These are phyloP conservation scores for Delphinella strobiligena DNA, from an alignment of 2,329 filamentous ascomycete species.

Conservation along the genomic window DNA sequence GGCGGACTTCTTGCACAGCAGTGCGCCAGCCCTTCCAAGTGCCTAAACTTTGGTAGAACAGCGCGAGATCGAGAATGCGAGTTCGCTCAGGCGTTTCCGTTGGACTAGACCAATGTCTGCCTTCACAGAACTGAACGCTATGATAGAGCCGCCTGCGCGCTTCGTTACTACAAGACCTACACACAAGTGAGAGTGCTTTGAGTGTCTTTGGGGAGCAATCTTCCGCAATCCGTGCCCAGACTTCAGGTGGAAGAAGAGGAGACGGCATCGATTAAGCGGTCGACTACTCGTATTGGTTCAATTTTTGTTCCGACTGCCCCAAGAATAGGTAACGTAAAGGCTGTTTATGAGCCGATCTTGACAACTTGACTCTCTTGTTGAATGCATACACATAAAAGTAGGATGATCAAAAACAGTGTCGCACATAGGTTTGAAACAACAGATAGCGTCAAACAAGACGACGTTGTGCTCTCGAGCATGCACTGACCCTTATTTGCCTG, in stretches of 20 bases:
- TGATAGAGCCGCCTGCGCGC: neutral
- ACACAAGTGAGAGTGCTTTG: neutral
- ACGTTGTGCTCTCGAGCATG: too few species aligned
- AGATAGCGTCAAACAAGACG: too few species aligned
- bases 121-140: neutral
- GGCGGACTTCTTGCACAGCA: neutral
- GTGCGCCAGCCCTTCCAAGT: neutral
- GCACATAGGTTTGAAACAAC: too few species aligned
- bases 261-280: too few species aligned
- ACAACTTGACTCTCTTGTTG: too few species aligned
- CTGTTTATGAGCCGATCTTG: too few species aligned
- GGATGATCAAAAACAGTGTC: too few species aligned
- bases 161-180: neutral
- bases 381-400: too few species aligned
- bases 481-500: too few species aligned
- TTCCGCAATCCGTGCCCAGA: neutral
- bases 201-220: neutral
- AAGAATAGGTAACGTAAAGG: too few species aligned
- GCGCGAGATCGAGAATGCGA: neutral
- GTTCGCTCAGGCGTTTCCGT: neutral
- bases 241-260: neutral
- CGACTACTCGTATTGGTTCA: too few species aligned
- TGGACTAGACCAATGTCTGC: neutral
- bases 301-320: too few species aligned
- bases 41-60: neutral